Evolutionary conservation across 2,329 filamentous ascomycete genomes (phyloP).

Genomic region (Phialemonium atrogriseum): DNA sequence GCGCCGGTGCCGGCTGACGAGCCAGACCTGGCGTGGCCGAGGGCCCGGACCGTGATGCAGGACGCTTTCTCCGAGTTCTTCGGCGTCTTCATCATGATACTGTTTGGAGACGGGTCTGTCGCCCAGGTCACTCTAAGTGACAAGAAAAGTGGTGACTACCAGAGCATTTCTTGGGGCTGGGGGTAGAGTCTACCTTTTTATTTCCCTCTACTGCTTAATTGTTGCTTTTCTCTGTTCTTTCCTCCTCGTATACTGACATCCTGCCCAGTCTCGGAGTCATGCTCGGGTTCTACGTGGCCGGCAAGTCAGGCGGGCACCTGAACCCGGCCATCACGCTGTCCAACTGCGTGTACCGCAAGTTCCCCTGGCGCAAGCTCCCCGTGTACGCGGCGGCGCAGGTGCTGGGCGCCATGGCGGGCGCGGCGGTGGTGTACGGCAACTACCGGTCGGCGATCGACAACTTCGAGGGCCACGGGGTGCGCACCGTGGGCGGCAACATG

Average conservation of each 20-base stretch:
- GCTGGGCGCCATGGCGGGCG: slow-evolving; percentile 57
- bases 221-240: neutral
- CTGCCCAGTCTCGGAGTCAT: slow-evolving; percentile 60
- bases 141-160: slow-evolving; percentile 36
- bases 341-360: slow-evolving; percentile 59
- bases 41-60: slow-evolving; percentile 38
- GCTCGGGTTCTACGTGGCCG: slow-evolving; percentile 57
- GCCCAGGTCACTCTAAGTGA: slow-evolving; percentile 58
- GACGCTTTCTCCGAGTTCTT: slow-evolving; percentile 61
- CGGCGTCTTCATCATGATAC: slow-evolving; percentile 57
- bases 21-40: slow-evolving; percentile 42
- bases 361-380: slow-evolving; percentile 63
- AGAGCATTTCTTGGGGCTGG: slow-evolving; percentile 42
- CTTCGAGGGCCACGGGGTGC: slow-evolving; percentile 52
- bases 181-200: slow-evolving; percentile 32
- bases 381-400: slow-evolving; percentile 57
- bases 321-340: slow-evolving; percentile 64
- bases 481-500: slow-evolving; percentile 51
- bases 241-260: too few relatives aligned
- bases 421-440: slow-evolving; percentile 53
- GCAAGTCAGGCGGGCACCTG: slow-evolving; percentile 59
- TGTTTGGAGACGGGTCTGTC: slow-evolving; percentile 65
- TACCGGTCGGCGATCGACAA: slow-evolving; percentile 56
- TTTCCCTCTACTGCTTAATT: neutral
- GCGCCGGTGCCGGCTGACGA: too few relatives aligned